phyloP scores from a whole-genome alignment of 2,329 filamentous ascomycete species.

The Penicillium sclerotiorum region DNA sequence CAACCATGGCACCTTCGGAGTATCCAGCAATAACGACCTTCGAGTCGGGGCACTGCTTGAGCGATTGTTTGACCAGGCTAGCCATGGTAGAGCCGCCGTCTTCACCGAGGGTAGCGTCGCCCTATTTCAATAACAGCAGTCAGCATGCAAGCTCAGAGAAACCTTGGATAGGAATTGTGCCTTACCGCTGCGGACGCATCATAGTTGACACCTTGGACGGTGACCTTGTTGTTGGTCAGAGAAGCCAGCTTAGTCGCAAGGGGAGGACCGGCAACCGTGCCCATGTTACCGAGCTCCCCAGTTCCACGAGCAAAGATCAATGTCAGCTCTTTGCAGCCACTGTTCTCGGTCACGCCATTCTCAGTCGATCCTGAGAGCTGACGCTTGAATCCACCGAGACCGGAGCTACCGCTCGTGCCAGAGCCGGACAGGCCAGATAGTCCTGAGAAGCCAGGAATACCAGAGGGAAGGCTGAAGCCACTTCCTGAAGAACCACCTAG shows the following conservation, averaged over 20 bases:
- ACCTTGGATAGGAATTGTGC: not conserved
- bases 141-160: not conserved
- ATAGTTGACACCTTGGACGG: constrained; percentile 38
- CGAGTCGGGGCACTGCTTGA: constrained; percentile 35
- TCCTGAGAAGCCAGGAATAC: not conserved
- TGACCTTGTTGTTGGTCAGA: constrained; percentile 29
- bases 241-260: constrained; percentile 29
- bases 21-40: constrained; percentile 40
- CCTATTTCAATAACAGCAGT: constrained; percentile 15
- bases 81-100: constrained; percentile 35
- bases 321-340: constrained; percentile 45
- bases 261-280: constrained; percentile 43
- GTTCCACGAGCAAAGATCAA: constrained; percentile 50
- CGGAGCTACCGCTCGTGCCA: not conserved
- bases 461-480: not conserved
- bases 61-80: constrained; percentile 30
- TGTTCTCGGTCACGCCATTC: constrained; percentile 44
- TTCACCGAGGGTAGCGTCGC: constrained; percentile 29
- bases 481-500: not conserved
- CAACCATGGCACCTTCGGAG: constrained; percentile 40
- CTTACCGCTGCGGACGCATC: constrained; percentile 30
- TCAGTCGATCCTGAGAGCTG: constrained; percentile 24
- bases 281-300: constrained; percentile 47
- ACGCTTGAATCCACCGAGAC: constrained; percentile 12
- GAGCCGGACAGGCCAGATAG: not conserved